These are phyloP conservation scores for Marsdenia floribunda DNA, from an alignment of 257 asterid genomes.

Conservation along the genomic window DNA sequence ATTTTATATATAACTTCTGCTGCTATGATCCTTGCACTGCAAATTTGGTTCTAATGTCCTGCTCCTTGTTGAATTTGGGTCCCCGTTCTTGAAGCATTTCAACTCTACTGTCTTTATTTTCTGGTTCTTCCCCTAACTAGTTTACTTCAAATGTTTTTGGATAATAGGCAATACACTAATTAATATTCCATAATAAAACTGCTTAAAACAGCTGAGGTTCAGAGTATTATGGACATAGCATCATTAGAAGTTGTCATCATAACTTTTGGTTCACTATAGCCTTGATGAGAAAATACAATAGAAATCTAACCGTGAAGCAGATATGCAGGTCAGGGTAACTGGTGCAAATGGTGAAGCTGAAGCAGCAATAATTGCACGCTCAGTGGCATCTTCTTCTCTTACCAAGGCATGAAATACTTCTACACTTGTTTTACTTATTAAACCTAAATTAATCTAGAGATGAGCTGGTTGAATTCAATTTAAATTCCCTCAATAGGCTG, in stretches of 20 bases:
- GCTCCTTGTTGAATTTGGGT: neutral
- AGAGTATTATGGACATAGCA: neutral
- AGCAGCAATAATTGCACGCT: slow-evolving; percentile 87
- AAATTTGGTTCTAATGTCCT: neutral
- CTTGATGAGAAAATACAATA: neutral
- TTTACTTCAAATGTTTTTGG: neutral
- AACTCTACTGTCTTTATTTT: neutral
- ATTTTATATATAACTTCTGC: neutral
- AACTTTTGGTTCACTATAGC: neutral
- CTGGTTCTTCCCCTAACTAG: neutral
- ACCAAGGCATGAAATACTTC: slow-evolving; percentile 51
- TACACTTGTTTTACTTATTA: neutral
- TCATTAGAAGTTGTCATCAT: neutral
- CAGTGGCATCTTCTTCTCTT: slow-evolving; percentile 94
- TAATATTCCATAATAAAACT: neutral
- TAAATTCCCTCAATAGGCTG: slow-evolving; percentile 52
- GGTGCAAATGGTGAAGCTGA: slow-evolving; percentile 83
- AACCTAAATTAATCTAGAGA: neutral
- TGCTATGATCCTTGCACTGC: neutral
- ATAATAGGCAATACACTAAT: neutral
- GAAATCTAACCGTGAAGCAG: slow-evolving; percentile 1
- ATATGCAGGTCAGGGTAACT: slow-evolving; percentile 61
- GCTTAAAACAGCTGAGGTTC: neutral
- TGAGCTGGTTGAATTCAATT: neutral
- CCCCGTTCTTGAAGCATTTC: neutral